These are phyloP conservation scores for Crithidia mellificae DNA, from an alignment of 208 protist genomes.

Conservation along the genomic window DNA sequence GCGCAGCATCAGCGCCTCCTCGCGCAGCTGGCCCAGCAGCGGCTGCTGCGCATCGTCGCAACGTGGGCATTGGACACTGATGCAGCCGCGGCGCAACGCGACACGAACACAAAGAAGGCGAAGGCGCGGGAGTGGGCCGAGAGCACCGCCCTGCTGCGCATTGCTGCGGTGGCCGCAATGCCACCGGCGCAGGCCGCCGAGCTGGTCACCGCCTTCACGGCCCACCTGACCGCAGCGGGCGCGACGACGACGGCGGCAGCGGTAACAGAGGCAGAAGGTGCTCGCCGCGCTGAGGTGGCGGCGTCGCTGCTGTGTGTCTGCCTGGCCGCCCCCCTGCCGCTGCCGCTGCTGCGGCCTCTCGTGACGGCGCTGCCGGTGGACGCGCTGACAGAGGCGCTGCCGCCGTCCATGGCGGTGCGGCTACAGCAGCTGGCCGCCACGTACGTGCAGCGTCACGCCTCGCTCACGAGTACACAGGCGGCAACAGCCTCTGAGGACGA, in stretches of 20 bases:
- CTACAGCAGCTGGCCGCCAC: slow-evolving; percentile 7
- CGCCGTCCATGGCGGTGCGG: slow-evolving; percentile 3
- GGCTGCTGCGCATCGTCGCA: slow-evolving; percentile 6
- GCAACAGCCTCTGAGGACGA: neutral
- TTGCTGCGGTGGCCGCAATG: slow-evolving; percentile 16
- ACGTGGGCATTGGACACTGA: neutral
- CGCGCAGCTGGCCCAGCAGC: slow-evolving; percentile 31
- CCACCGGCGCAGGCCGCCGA: slow-evolving; percentile 4
- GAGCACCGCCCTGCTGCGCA: slow-evolving; percentile 9
- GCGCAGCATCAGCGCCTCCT: slow-evolving; percentile 31
- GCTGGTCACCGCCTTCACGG: neutral
- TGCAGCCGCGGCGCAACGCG: neutral
- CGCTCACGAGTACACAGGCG: too few species aligned
- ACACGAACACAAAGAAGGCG: neutral
- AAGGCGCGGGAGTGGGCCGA: neutral
- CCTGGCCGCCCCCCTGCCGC: slow-evolving; percentile 14
- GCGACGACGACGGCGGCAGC: too few species aligned
- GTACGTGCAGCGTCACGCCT: slow-evolving; percentile 8
- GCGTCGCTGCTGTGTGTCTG: slow-evolving; percentile 21
- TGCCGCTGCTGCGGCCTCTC: neutral
- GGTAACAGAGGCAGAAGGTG: too few species aligned
- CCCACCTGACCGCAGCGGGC: neutral
- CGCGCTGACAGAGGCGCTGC: slow-evolving; percentile 9
- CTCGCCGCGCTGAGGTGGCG: slow-evolving; percentile 4
- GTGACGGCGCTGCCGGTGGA: slow-evolving; percentile 7